These are phyloP conservation scores for Musa acuminata DNA, from an alignment of 176 grass and related monocot genomes.

Conservation along the genomic window DNA sequence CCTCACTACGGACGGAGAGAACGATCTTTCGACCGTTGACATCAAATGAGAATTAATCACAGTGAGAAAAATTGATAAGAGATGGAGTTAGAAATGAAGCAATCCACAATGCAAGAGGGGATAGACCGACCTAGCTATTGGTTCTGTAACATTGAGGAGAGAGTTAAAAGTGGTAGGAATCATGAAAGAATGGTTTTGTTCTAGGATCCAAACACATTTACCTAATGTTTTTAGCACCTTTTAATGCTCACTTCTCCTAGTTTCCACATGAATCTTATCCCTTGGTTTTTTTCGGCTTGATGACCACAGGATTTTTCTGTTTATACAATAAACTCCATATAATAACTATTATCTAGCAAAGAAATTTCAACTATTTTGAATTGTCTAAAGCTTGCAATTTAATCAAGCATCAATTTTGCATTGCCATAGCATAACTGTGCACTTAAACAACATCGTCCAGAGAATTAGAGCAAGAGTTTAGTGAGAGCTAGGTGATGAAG, in stretches of 20 bases:
- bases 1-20: not conserved
- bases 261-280: not conserved
- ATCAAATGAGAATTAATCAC: not conserved
- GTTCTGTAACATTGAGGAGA: not conserved
- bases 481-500: too few species aligned
- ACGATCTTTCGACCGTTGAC: not conserved
- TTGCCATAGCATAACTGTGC: not conserved
- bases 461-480: too few species aligned
- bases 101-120: not conserved
- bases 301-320: not conserved
- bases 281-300: not conserved
- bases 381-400: not conserved
- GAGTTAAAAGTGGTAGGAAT: not conserved
- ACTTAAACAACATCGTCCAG: not conserved
- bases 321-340: too few species aligned
- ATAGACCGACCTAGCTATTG: too few species aligned
- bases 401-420: not conserved
- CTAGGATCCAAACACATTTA: not conserved
- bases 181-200: not conserved
- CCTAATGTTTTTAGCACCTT: not conserved
- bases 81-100: not conserved
- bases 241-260: not conserved
- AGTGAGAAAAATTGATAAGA: not conserved
- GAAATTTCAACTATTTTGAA: not conserved
- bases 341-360: too few species aligned